phyloP scores from a whole-genome alignment of 2,329 filamentous ascomycete species.

The Neurospora sp. region DNA sequence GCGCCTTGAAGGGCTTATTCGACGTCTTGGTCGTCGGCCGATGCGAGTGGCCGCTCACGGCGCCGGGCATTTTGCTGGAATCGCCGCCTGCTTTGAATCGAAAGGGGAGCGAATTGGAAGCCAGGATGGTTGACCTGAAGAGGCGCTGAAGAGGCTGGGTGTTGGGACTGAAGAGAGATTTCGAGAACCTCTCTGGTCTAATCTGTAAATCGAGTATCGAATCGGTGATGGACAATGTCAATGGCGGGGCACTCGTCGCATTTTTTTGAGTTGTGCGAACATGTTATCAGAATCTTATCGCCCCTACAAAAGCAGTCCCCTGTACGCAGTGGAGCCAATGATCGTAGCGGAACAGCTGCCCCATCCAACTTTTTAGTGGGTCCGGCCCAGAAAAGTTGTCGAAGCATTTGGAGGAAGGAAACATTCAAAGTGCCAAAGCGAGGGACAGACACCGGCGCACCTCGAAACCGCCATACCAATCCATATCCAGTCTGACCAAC shows the following conservation, averaged over 20 bases:
- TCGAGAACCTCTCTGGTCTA: background rate
- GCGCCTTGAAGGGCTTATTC: slow-evolving; percentile 88
- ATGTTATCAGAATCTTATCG: slow-evolving; percentile 1
- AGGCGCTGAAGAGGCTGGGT: slow-evolving; percentile 4
- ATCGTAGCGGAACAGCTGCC: background rate
- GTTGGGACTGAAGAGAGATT: slow-evolving; percentile 1
- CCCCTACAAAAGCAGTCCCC: slow-evolving; percentile 3
- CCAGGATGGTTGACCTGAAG: background rate
- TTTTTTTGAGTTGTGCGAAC: slow-evolving; percentile 15
- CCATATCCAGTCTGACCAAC: background rate
- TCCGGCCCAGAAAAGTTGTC: background rate
- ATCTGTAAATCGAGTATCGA: background rate
- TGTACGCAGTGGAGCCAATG: background rate
- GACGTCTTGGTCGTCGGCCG: slow-evolving; percentile 80
- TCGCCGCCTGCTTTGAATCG: slow-evolving; percentile 76
- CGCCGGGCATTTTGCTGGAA: slow-evolving; percentile 61
- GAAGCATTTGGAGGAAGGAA: background rate
- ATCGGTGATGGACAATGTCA: background rate
- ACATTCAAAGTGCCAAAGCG: background rate
- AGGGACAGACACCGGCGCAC: background rate
- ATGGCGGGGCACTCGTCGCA: slow-evolving; percentile 15
- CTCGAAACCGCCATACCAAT: background rate
- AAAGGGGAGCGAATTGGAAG: slow-evolving; percentile 53
- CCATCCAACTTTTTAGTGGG: slow-evolving; percentile 20
- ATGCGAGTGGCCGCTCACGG: slow-evolving; percentile 67